phyloP scores from a whole-genome alignment of 352 stramenopile species.

The Phytophthora sp. region DNA sequence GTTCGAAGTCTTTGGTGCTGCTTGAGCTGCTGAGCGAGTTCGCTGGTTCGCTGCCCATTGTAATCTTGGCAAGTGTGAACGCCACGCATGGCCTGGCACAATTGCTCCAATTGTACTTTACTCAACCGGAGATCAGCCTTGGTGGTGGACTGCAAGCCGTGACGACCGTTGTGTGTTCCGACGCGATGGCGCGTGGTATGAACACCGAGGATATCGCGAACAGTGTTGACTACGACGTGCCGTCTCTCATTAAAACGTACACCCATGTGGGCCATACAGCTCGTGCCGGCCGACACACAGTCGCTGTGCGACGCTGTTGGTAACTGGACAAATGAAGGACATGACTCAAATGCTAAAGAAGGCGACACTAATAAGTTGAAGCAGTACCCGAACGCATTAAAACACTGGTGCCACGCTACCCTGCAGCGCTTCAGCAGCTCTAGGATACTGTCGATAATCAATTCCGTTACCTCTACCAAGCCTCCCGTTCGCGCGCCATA shows the following conservation, averaged over 20 bases:
- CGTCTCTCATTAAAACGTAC: slow-evolving; percentile 92
- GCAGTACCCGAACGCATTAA: slow-evolving; percentile 80
- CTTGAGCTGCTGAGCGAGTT: slow-evolving; percentile 92
- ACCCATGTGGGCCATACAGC: slow-evolving; percentile 88
- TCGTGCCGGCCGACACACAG: slow-evolving; percentile 79
- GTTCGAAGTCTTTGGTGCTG: slow-evolving; percentile 96
- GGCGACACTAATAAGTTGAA: slow-evolving; percentile 79
- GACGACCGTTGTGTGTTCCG: slow-evolving; percentile 90
- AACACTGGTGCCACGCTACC: slow-evolving; percentile 81
- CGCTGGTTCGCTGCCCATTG: slow-evolving; percentile 83
- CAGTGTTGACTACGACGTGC: slow-evolving; percentile 96
- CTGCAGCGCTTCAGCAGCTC: slow-evolving; percentile 66
- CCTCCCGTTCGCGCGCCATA: too few species aligned
- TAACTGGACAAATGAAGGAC: slow-evolving; percentile 82
- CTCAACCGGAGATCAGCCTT: slow-evolving; percentile 67
- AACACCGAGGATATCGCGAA: slow-evolving; percentile 92
- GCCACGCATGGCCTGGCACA: slow-evolving; percentile 95
- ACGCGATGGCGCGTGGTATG: slow-evolving; percentile 94
- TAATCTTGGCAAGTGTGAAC: slow-evolving; percentile 97
- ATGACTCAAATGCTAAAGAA: slow-evolving; percentile 87
- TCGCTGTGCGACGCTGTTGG: slow-evolving; percentile 79
- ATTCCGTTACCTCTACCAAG: slow-evolving; percentile 52
- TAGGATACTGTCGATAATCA: slow-evolving; percentile 83
- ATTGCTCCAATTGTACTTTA: slow-evolving; percentile 91
- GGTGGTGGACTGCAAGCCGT: slow-evolving; percentile 81